phyloP scores from a whole-genome alignment of 257 asterid species.

The Scutellaria galericulata region DNA sequence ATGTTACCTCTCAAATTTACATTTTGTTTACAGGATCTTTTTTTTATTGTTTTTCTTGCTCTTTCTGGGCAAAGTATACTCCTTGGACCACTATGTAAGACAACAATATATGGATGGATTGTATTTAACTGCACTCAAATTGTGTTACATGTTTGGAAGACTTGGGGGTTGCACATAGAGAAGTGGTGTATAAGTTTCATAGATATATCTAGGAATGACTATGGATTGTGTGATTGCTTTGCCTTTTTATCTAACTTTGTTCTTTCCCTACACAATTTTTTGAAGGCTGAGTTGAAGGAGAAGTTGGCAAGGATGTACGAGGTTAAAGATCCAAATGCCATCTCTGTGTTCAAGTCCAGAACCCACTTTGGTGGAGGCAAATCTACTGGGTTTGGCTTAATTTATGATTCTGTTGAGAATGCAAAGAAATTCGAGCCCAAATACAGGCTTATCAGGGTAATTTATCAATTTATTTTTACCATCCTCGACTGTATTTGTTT shows the following conservation, averaged over 20 bases:
- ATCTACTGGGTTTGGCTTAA: slow-evolving; percentile 92
- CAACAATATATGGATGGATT: no score
- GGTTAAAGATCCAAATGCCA: slow-evolving; percentile 77
- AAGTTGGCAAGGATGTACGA: slow-evolving; percentile 78
- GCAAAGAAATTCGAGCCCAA: slow-evolving; percentile 92
- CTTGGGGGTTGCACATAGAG: no score
- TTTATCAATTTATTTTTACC: neutral
- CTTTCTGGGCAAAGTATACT: no score
- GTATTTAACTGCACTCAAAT: no score
- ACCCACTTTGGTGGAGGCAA: slow-evolving; percentile 99
- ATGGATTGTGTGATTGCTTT: neutral
- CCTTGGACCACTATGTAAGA: no score
- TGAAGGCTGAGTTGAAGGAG: slow-evolving; percentile 85
- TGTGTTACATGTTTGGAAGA: no score
- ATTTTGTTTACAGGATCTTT: no score
- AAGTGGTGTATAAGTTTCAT: no score
- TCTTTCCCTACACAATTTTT: neutral
- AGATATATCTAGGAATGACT: no score
- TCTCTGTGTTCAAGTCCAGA: slow-evolving; percentile 90
- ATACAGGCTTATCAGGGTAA: slow-evolving; percentile 91
- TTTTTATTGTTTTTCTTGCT: no score
- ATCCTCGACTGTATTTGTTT: neutral
- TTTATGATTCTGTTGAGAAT: slow-evolving; percentile 85
- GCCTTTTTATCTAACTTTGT: neutral
- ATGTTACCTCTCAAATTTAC: no score